Percentiles rank a stretch among this genome's conserved stretches.
Evolutionary conservation across 108 stramenopile genomes (phyloP).

Genomic region (Tribonema minus): DNA sequence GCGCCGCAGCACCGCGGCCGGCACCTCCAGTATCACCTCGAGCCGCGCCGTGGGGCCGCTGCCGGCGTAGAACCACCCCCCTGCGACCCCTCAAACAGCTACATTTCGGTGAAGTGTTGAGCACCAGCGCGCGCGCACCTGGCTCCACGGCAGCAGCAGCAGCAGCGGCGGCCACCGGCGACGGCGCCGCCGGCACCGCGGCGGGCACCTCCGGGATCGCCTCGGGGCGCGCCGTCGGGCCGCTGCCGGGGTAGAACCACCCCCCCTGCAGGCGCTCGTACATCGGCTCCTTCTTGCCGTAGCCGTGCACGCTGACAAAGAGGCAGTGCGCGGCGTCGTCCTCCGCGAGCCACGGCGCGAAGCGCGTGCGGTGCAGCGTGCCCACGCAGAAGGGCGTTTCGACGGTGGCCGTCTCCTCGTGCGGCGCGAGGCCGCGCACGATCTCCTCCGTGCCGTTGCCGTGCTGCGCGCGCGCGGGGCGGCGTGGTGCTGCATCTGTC

Average conservation of each 20-base stretch:
- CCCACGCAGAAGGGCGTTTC: slow-evolving; percentile 30
- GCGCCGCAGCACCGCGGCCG: too few relatives aligned
- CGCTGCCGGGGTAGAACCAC: slow-evolving; percentile 51
- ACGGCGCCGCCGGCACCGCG: not conserved
- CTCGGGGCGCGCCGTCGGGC: too few relatives aligned
- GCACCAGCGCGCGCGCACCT: too few relatives aligned
- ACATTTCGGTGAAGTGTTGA: too few relatives aligned
- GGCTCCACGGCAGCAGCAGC: too few relatives aligned
- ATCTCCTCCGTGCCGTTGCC: slow-evolving; percentile 64
- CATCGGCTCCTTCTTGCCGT: slow-evolving; percentile 40
- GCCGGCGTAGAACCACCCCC: slow-evolving; percentile 50
- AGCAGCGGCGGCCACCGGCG: too few relatives aligned
- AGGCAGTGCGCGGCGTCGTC: slow-evolving; percentile 40
- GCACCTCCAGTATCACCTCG: too few relatives aligned
- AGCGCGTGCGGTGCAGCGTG: not conserved
- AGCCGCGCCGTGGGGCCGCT: slow-evolving; percentile 34
- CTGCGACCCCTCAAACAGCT: too few relatives aligned
- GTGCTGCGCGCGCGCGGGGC: too few relatives aligned
- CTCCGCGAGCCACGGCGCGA: slow-evolving; percentile 45
- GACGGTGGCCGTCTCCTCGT: slow-evolving; percentile 14
- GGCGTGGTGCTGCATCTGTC: too few relatives aligned
- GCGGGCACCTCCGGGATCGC: too few relatives aligned
- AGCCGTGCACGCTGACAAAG: slow-evolving; percentile 57
- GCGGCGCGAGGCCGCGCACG: slow-evolving; percentile 39
- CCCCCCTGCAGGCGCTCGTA: too few relatives aligned